Base-by-base conservation (phyloP, 441 rosid genomes). In the Capsella rubella region DNA sequence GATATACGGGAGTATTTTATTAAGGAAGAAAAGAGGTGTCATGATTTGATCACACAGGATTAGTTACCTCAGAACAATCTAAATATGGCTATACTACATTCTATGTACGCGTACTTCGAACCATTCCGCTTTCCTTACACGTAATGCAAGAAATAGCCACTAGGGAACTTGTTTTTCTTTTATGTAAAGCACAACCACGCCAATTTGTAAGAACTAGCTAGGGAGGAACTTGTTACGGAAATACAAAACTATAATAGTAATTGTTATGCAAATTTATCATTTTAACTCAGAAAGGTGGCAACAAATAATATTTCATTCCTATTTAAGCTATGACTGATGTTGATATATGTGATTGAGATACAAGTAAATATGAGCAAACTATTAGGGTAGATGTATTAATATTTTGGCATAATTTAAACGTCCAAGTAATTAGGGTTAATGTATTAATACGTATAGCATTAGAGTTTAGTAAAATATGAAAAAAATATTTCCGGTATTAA, bases 31-130 rank as follows among this genome's bases (percentile, higher is more conserved):
- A 64, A 68, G 4, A 34, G 39, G 25, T 9, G 47, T 58, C 29
- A 9, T 35, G 31, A 49, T 58, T 70, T 60, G 50, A 49, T 60
- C 14, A 35, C 14, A 35, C 42, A 59, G 50, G 21, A 28, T 71
- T 50, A 60, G 42, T 37, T 50, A 51, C 51, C 31, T 28, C 13
- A 29, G 51, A 60, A 59, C 40, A 50, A 50, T 50, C 60, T 37
- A 37, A 47, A 15, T 60, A 47, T 58, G 49, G 58, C 14, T 47
- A 11, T 35, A 25, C 21, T 46, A 69, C 35, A 32, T 46, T 46
- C 32, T 21, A 57, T 32, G 46, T 46, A 34, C 34, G 31, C 63
- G 25, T 21, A 21, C 25, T 21, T 21, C 25, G 25, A 21, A 21
- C 34, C 39, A 39, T 60, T 21, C 34, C 2, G 46, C 29, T 58